These are phyloP conservation scores for Pseudisothecium myosuroides DNA, from an alignment of 225 moss, liverwort and hornwort species.

Conservation along the genomic window DNA sequence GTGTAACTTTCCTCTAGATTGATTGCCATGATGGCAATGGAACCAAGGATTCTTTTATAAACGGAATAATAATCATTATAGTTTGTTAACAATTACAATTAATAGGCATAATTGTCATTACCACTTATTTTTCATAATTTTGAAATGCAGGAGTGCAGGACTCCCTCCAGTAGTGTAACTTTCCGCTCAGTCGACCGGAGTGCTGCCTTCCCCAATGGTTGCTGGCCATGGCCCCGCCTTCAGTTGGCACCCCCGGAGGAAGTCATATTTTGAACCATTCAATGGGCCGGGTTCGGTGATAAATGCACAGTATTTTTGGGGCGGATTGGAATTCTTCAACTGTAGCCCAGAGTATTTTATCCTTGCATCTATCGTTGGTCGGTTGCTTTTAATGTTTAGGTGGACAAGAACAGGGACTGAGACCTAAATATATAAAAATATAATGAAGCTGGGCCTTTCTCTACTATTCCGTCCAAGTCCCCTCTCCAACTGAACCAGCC, in stretches of 20 bases:
- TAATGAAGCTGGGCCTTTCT: no score
- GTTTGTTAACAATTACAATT: no score
- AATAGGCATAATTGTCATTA: background rate
- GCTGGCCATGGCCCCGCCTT: background rate
- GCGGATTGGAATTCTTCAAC: constrained; percentile 30
- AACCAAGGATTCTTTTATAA: background rate
- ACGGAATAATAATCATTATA: background rate
- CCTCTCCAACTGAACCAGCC: background rate
- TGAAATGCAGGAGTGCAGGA: background rate
- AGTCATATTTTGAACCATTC: constrained; percentile 7
- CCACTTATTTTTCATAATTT: no score
- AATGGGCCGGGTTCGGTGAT: constrained; percentile 13
- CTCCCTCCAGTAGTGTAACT: background rate
- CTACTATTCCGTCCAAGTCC: background rate
- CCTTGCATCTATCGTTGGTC: constrained; percentile 14
- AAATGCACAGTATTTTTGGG: constrained; percentile 16
- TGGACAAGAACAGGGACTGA: constrained; percentile 7
- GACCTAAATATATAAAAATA: constrained; percentile 10
- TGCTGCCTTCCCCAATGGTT: background rate
- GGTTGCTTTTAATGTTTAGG: constrained; percentile 27
- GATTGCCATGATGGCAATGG: background rate
- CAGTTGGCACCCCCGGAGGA: background rate
- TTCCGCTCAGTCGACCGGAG: background rate
- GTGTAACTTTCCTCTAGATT: background rate
- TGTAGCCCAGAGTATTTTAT: constrained; percentile 10